A percentile compares a stretch with the other conserved stretches of the same genome.
Conservation (phyloP, 768 basidiomycete genomes). For the Kwoniella europaea region DNA sequence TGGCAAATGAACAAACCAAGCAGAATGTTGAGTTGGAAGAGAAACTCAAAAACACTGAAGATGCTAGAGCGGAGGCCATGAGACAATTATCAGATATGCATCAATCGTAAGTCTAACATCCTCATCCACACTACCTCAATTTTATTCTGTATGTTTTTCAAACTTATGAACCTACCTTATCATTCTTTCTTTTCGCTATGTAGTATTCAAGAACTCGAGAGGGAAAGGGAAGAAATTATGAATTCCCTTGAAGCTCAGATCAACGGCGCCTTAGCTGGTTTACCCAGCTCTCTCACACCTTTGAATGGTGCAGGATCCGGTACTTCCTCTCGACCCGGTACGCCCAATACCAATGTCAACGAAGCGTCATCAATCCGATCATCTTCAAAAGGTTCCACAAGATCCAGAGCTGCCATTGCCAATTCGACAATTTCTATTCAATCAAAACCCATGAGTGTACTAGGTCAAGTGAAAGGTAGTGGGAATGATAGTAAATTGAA, state of each 20-base stretch:
- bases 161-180: conserved; percentile 12
- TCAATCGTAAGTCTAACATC: conserved; percentile 69
- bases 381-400: neutral
- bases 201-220: conserved; percentile 54
- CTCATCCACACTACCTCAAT: conserved; percentile 41
- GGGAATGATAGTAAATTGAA: neutral
- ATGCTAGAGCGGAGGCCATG: conserved; percentile 77
- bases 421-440: conserved; percentile 8
- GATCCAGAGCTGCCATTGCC: conserved; percentile 7
- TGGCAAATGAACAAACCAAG: conserved; percentile 33
- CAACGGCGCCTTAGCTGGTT: conserved; percentile 38
- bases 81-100: conserved; percentile 83
- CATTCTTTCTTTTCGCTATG: neutral
- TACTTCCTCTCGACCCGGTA: conserved; percentile 17
- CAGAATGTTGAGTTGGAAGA: conserved; percentile 36
- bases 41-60: conserved; percentile 77
- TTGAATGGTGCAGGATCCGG: neutral
- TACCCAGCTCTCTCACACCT: conserved; percentile 13
- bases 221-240: conserved; percentile 56
- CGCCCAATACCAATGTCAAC: conserved; percentile 8
- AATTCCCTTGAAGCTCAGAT: conserved; percentile 50
- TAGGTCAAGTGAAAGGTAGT: conserved; percentile 10
- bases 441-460: conserved; percentile 8
- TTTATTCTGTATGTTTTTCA: neutral
- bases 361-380: conserved; percentile 9